Conservation (phyloP, 192 early-diverging fungal genomes). For the Tieghemiomyces parasiticus region DNA sequence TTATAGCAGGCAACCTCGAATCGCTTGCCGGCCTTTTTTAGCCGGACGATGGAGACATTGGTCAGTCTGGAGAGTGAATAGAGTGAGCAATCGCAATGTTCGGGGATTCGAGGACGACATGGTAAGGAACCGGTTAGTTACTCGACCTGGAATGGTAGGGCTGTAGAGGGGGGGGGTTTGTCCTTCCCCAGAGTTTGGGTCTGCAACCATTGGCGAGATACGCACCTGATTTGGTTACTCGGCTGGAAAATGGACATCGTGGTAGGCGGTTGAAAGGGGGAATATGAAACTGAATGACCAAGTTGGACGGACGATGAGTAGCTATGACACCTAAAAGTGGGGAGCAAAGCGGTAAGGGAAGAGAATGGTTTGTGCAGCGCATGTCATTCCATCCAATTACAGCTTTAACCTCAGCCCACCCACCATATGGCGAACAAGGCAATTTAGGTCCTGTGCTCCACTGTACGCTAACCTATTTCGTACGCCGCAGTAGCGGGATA, state of each 20-base stretch:
- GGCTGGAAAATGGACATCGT: conserved; percentile 6
- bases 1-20: conserved; percentile 99
- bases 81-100: background rate
- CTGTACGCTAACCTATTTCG: too few species aligned
- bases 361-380: too few species aligned
- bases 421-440: too few species aligned
- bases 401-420: too few species aligned
- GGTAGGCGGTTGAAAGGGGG: background rate
- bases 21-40: conserved; percentile 92
- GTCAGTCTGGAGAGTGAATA: conserved; percentile 51
- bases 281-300: too few species aligned
- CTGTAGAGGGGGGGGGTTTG: background rate
- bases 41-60: conserved; percentile 90
- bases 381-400: too few species aligned
- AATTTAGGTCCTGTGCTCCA: too few species aligned
- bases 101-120: background rate
- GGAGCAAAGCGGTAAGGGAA: too few species aligned
- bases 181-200: background rate
- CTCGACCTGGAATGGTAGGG: background rate
- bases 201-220: background rate
- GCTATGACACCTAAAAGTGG: too few species aligned
- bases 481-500: too few species aligned
- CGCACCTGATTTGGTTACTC: conserved; percentile 7
- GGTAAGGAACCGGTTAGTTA: background rate
- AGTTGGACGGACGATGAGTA: too few species aligned